A percentile compares a stretch with the other conserved stretches of the same genome.
Conservation (phyloP, 176 grass and related monocot species). For the Raddia guianensis region DNA sequence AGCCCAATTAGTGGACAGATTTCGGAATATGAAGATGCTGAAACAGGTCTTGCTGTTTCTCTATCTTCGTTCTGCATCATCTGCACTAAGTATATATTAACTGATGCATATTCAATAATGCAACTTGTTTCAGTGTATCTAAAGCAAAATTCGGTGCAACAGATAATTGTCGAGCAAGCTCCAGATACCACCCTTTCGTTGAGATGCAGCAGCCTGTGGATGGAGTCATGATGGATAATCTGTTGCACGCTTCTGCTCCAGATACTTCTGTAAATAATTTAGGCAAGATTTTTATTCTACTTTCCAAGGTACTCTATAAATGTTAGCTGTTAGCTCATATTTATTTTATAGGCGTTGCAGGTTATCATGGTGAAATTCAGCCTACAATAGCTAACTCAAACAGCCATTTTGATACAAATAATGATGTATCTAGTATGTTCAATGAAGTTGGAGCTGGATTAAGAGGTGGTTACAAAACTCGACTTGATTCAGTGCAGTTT, state of each 20-base stretch:
- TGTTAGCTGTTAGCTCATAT: slow-evolving; percentile 35
- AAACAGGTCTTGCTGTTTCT: slow-evolving; percentile 89
- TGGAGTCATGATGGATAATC: slow-evolving; percentile 68
- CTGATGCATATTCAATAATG: slow-evolving; percentile 63
- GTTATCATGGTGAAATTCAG: slow-evolving; percentile 63
- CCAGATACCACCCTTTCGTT: slow-evolving; percentile 96
- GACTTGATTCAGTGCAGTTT: slow-evolving; percentile 60
- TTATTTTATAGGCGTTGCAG: slow-evolving; percentile 51
- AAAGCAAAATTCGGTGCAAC: slow-evolving; percentile 90
- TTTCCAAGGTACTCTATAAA: slow-evolving; percentile 10
- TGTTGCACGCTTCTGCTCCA: slow-evolving; percentile 48
- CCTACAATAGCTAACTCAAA: slow-evolving; percentile 49
- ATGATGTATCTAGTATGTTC: slow-evolving; percentile 61
- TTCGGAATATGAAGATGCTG: slow-evolving; percentile 97
- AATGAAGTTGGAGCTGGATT: slow-evolving; percentile 58
- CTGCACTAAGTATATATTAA: slow-evolving; percentile 59
- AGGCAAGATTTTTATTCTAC: slow-evolving; percentile 58
- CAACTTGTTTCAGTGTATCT: slow-evolving; percentile 80
- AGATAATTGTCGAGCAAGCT: slow-evolving; percentile 90
- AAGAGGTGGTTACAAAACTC: slow-evolving; percentile 46
- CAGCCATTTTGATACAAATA: slow-evolving; percentile 55
- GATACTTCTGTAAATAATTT: slow-evolving; percentile 63
- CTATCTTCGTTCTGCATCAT: slow-evolving; percentile 63
- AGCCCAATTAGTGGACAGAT: slow-evolving; percentile 93
- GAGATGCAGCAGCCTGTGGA: slow-evolving; percentile 96